Percentiles rank a stretch among this genome's conserved stretches.
These are phyloP conservation scores for Triglochin maritima DNA, from an alignment of 106 monocot genomes.

Conservation along the genomic window DNA sequence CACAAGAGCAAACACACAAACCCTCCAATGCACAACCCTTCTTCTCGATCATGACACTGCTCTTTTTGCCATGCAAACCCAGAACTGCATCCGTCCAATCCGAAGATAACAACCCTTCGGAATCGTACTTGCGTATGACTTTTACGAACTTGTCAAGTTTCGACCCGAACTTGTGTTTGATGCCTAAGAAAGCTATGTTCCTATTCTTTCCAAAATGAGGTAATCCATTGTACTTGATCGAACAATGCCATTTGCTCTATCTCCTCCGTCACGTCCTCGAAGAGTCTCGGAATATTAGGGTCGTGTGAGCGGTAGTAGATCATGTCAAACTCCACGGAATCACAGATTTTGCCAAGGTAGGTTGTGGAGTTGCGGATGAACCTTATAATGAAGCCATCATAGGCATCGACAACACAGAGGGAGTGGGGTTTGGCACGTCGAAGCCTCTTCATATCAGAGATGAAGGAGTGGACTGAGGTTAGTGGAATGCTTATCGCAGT, in stretches of 20 bases:
- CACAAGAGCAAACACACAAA: conserved; percentile 34
- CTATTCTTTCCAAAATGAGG: conserved; percentile 76
- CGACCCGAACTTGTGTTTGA: conserved; percentile 22
- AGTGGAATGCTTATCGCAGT: conserved; percentile 9
- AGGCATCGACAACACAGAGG: conserved; percentile 9
- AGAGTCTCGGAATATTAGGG: conserved; percentile 2
- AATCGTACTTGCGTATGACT: conserved; percentile 40
- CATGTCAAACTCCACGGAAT: conserved; percentile 12
- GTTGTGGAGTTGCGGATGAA: conserved; percentile 10
- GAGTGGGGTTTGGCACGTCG: background rate
- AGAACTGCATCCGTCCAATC: conserved; percentile 67
- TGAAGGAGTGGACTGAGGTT: background rate
- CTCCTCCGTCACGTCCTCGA: conserved; percentile 36
- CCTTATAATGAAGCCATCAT: conserved; percentile 13
- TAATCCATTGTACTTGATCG: conserved; percentile 50
- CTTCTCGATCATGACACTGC: conserved; percentile 1
- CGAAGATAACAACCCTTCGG: conserved; percentile 39
- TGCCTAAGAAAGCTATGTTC: conserved; percentile 41
- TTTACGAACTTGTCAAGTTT: conserved; percentile 17
- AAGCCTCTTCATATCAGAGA: conserved; percentile 11
- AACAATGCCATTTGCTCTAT: conserved; percentile 72
- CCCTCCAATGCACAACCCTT: conserved; percentile 61
- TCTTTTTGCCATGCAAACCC: conserved; percentile 30
- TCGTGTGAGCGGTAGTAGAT: conserved; percentile 9
- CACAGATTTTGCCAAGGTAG: conserved; percentile 8